phyloP scores from a whole-genome alignment of 2,329 filamentous ascomycete genomes.

The Thielaviopsis punctulata region DNA sequence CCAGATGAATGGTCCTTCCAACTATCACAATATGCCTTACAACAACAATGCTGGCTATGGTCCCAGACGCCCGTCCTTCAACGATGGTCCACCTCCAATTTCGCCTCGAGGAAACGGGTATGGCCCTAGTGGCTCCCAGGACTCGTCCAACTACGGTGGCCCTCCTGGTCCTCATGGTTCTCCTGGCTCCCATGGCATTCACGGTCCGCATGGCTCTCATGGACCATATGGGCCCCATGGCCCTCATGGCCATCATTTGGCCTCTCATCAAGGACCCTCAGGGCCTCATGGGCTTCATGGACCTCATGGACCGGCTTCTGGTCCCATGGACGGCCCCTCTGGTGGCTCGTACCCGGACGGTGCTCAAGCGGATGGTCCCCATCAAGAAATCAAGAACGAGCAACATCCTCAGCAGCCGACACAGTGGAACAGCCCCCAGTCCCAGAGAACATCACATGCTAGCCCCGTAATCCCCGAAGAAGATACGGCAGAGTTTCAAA shows the following conservation, averaged over 20 bases:
- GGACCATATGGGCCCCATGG: too few species aligned
- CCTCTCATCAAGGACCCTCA: neutral
- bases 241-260: neutral
- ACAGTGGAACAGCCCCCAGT: neutral
- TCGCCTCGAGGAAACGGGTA: neutral
- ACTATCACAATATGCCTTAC: conserved; percentile 2
- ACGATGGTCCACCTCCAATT: conserved; percentile 5
- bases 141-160: neutral
- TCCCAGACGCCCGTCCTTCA: conserved; percentile 9
- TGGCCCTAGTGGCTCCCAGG: neutral
- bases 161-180: neutral
- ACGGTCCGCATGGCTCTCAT: too few species aligned
- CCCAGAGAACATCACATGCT: neutral
- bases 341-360: neutral
- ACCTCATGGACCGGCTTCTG: neutral
- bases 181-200: neutral
- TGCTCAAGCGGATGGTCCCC: neutral
- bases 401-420: neutral
- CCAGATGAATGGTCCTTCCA: conserved; percentile 2
- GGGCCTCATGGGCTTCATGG: neutral
- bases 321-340: neutral
- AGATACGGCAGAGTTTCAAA: conserved; percentile 45
- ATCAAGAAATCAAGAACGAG: neutral
- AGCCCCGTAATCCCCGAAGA: conserved; percentile 17
- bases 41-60: neutral